Percentiles rank a stretch among this genome's conserved stretches.
These are phyloP conservation scores for Spirogloea muscicola DNA, from an alignment of 139 green algal genomes.

Conservation along the genomic window DNA sequence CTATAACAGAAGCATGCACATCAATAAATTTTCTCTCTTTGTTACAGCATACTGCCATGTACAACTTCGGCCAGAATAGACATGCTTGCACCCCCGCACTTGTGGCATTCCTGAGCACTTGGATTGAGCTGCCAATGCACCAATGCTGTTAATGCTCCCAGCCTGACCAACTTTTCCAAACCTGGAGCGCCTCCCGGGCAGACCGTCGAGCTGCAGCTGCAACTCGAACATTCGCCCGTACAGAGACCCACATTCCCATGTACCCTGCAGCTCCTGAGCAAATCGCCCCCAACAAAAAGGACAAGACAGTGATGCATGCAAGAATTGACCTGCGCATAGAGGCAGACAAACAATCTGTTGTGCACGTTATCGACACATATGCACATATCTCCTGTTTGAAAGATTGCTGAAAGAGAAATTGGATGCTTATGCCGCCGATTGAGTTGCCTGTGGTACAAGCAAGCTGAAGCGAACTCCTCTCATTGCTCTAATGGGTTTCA, in stretches of 20 bases:
- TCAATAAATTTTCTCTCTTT: neutral
- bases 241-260: slow-evolving; percentile 64
- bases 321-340: no score
- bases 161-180: neutral
- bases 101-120: no score
- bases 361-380: no score
- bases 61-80: neutral
- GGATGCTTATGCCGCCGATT: no score
- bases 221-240: slow-evolving; percentile 62
- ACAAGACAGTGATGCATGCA: slow-evolving; percentile 54
- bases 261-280: slow-evolving; percentile 59
- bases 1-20: slow-evolving; percentile 16
- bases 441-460: no score
- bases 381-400: no score
- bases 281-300: slow-evolving; percentile 60
- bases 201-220: slow-evolving; percentile 51
- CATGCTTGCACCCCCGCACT: neutral
- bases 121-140: neutral
- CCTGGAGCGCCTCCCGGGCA: slow-evolving; percentile 59
- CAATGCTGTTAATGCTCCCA: neutral
- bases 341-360: no score
- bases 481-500: no score
- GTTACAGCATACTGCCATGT: neutral
- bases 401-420: no score
- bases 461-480: no score